These are phyloP conservation scores for Chrysophaeum taylorii DNA, from an alignment of 352 stramenopile genomes.

Conservation along the genomic window DNA sequence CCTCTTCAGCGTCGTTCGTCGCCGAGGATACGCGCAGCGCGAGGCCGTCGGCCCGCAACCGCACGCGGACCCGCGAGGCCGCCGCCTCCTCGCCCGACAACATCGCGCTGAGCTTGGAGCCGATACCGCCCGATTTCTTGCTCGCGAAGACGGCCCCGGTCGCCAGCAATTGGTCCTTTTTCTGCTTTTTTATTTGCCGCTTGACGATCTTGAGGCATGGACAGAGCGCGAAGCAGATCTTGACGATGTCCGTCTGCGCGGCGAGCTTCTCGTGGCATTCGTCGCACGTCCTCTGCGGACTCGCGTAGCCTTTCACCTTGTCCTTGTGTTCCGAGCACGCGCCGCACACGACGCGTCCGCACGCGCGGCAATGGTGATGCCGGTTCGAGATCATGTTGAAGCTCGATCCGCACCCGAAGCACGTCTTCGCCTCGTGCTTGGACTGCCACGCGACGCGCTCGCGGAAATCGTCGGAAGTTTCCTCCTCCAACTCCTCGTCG, in stretches of 20 bases:
- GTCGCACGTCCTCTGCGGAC: not conserved
- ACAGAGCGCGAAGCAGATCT: not conserved
- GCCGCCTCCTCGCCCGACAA: no score
- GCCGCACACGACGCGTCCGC: slow-evolving; percentile 4
- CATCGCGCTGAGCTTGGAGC: no score
- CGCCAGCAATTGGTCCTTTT: not conserved
- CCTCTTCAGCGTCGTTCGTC: not conserved
- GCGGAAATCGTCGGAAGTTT: not conserved
- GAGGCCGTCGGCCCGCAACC: not conserved
- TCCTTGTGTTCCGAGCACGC: not conserved
- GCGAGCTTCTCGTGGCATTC: not conserved
- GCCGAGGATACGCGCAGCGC: not conserved
- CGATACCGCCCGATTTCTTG: no score
- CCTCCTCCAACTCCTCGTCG: not conserved
- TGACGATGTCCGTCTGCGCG: not conserved
- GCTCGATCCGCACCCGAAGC: not conserved
- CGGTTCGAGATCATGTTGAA: not conserved
- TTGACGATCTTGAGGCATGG: not conserved
- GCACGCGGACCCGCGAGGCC: not conserved
- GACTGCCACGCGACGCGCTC: slow-evolving; percentile 1
- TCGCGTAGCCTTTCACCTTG: not conserved
- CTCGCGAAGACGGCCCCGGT: not conserved
- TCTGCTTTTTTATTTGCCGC: not conserved
- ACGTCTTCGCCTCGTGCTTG: not conserved
- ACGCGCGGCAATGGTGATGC: not conserved